Evolutionary conservation across 176 grass and related monocot genomes (phyloP).

Genomic region (Phoenix dactylifera): DNA sequence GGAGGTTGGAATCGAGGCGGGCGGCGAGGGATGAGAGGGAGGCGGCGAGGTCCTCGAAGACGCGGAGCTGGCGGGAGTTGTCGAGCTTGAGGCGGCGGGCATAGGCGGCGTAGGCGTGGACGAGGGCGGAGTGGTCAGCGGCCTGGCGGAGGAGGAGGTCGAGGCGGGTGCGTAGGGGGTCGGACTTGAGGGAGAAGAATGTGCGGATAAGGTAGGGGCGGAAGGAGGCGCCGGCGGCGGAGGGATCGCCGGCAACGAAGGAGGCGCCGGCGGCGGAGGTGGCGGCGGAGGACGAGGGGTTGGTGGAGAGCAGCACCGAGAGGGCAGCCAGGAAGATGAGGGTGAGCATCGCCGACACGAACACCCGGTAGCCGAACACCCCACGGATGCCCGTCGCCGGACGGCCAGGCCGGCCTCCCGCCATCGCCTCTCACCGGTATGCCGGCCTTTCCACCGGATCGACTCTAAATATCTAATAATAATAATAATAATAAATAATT

Average conservation of each 20-base stretch:
- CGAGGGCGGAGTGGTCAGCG: conserved; percentile 64
- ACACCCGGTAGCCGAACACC: conserved; percentile 29
- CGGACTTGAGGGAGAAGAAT: conserved; percentile 4
- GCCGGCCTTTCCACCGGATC: no score
- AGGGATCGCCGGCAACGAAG: background rate
- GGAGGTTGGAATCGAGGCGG: conserved; percentile 35
- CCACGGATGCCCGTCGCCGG: conserved; percentile 15
- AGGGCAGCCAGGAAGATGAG: conserved; percentile 39
- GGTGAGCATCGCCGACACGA: conserved; percentile 19
- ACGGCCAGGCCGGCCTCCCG: conserved; percentile 45
- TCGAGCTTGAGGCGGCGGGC: conserved; percentile 70
- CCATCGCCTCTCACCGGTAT: conserved; percentile 29
- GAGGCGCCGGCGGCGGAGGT: conserved; percentile 38
- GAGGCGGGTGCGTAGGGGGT: conserved; percentile 29
- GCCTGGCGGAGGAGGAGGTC: conserved; percentile 56
- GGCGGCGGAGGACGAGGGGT: conserved; percentile 18
- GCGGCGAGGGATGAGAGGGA: conserved; percentile 24
- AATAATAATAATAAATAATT: no score
- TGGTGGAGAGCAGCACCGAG: no score
- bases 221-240: conserved; percentile 4
- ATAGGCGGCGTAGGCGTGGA: conserved; percentile 57
- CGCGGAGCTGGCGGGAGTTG: conserved; percentile 48
- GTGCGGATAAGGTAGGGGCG: conserved; percentile 14
- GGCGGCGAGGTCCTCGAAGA: conserved; percentile 32
- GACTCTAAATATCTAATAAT: no score